phyloP scores from a whole-genome alignment of 1,284 basidiomycete genomes.

The Singerocomus inundabilis region DNA sequence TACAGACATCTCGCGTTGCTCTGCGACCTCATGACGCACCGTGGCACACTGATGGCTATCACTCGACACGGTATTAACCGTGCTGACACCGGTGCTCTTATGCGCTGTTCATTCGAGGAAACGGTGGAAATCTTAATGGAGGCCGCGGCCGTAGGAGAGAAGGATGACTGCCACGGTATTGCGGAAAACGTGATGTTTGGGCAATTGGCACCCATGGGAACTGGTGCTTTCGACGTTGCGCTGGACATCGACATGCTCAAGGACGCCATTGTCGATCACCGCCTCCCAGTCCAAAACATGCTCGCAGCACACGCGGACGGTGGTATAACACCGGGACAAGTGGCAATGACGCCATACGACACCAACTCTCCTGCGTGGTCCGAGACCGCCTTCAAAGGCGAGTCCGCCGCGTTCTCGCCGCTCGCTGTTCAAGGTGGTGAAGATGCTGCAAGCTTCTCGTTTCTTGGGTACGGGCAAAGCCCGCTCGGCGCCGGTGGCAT shows the following conservation, averaged over 20 bases:
- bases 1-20: slow-evolving; percentile 95
- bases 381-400: slow-evolving; percentile 71
- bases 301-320: slow-evolving; percentile 78
- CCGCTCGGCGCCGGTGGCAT: slow-evolving; percentile 77
- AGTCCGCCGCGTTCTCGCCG: slow-evolving; percentile 91
- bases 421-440: slow-evolving; percentile 88
- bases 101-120: slow-evolving; percentile 99
- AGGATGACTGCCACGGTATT: slow-evolving; percentile 97
- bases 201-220: slow-evolving; percentile 98
- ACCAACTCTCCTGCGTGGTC: slow-evolving; percentile 83
- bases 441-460: slow-evolving; percentile 71
- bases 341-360: slow-evolving; percentile 94
- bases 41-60: slow-evolving; percentile 96
- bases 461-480: slow-evolving; percentile 77
- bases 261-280: slow-evolving; percentile 97
- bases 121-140: slow-evolving; percentile 99
- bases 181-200: slow-evolving; percentile 99
- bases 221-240: slow-evolving; percentile 92
- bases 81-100: slow-evolving; percentile 94
- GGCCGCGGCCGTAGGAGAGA: slow-evolving; percentile 96
- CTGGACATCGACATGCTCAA: slow-evolving; percentile 98
- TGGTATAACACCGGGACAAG: slow-evolving; percentile 89
- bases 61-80: slow-evolving; percentile 99
- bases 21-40: slow-evolving; percentile 98
- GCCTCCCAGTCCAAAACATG: slow-evolving; percentile 86